Conservation (phyloP, 768 basidiomycete genomes). For the Amanita molliuscula region DNA sequence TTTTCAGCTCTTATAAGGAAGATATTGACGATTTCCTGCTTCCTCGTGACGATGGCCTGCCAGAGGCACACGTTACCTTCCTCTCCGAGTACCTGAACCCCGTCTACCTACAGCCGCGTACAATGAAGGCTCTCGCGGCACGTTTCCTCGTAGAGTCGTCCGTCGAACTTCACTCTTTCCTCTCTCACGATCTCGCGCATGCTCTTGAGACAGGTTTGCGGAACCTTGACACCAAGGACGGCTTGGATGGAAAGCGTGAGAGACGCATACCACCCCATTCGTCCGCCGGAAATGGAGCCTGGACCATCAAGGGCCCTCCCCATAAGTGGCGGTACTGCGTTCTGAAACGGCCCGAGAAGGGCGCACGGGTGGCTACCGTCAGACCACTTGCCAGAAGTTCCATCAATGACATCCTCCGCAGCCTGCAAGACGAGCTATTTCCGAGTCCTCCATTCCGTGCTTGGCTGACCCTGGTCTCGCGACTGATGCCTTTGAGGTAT, state of each 20-base stretch:
- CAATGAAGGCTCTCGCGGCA: slow-evolving; percentile 66
- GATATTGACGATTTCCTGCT: slow-evolving; percentile 21
- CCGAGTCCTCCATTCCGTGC: slow-evolving; percentile 76
- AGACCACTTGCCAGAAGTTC: slow-evolving; percentile 41
- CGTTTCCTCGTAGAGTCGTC: slow-evolving; percentile 84
- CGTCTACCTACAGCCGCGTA: slow-evolving; percentile 76
- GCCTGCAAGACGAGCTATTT: slow-evolving; percentile 71
- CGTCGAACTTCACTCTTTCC: slow-evolving; percentile 83
- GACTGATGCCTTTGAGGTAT: slow-evolving; percentile 62
- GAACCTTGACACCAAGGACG: slow-evolving; percentile 55
- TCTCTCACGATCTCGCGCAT: slow-evolving; percentile 55
- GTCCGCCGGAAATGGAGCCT: slow-evolving; percentile 51
- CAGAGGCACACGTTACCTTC: slow-evolving; percentile 53
- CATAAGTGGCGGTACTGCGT: slow-evolving; percentile 91
- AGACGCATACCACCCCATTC: slow-evolving; percentile 55
- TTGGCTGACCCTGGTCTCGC: slow-evolving; percentile 74
- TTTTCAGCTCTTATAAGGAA: slow-evolving; percentile 43
- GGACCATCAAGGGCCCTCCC: slow-evolving; percentile 78
- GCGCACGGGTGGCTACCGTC: slow-evolving; percentile 32
- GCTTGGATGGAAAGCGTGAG: slow-evolving; percentile 42
- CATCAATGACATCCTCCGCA: slow-evolving; percentile 50
- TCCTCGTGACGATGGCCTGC: slow-evolving; percentile 28
- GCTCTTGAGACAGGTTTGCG: slow-evolving; percentile 57
- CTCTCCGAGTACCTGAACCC: slow-evolving; percentile 83
- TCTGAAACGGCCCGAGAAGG: slow-evolving; percentile 31